These are phyloP conservation scores for Stentor roeselii DNA, from an alignment of 73 alveolate species.

Conservation along the genomic window DNA sequence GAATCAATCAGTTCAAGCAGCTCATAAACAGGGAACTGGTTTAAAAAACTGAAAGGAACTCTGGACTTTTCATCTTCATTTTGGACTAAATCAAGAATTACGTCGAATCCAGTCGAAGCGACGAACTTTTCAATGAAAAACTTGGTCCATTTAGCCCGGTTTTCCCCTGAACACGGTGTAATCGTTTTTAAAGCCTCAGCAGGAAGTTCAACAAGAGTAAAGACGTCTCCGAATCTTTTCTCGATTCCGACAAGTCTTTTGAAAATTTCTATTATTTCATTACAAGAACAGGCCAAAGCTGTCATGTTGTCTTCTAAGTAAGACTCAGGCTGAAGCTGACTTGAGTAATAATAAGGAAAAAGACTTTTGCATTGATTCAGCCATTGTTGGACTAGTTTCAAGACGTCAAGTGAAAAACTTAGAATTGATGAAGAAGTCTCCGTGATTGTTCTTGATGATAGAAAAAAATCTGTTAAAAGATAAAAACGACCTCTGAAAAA, in stretches of 20 bases:
- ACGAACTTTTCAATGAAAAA: not conserved
- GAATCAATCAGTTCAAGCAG: not conserved
- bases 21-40: not conserved
- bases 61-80: not conserved
- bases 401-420: not conserved
- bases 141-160: not conserved
- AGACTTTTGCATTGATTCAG: not conserved
- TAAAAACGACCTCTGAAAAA: constrained; percentile 12
- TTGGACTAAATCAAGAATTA: not conserved
- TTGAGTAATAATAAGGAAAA: constrained; percentile 7
- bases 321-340: not conserved
- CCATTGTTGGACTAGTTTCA: not conserved
- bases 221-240: not conserved
- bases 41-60: not conserved
- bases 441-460: not conserved
- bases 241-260: not conserved
- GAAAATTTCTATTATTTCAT: not conserved
- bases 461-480: not conserved
- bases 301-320: constrained; percentile 4
- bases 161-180: not conserved
- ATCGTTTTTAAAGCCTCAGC: not conserved
- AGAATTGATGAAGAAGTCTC: not conserved
- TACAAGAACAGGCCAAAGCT: not conserved
- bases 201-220: constrained; percentile 12
- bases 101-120: not conserved